A percentile compares a stretch with the other conserved stretches of the same genome.
Conservation (phyloP, 495 filamentous ascomycete genomes). For the Penicillium atrosanguineum region DNA sequence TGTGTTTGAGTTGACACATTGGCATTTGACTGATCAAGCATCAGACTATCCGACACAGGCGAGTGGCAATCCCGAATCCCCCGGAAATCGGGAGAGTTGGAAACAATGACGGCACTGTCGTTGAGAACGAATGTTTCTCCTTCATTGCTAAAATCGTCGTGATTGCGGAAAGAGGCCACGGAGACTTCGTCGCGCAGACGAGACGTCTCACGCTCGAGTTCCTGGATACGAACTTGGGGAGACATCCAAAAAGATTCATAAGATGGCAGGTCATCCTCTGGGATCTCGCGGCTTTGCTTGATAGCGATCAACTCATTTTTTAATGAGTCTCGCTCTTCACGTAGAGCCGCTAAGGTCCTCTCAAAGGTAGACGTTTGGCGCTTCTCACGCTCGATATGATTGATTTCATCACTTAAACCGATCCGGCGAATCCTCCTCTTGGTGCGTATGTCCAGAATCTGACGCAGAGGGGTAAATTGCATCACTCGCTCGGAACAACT, state of each 20-base stretch:
- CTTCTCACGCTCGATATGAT: constrained; percentile 59
- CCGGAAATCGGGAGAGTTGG: constrained; percentile 37
- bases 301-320: constrained; percentile 48
- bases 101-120: constrained; percentile 34
- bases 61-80: constrained; percentile 6
- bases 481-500: constrained; percentile 36
- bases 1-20: constrained; percentile 20
- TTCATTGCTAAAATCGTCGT: constrained; percentile 15
- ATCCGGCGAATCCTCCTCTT: constrained; percentile 68
- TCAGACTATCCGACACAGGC: constrained; percentile 18
- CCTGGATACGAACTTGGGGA: constrained; percentile 19
- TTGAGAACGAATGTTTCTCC: constrained; percentile 32
- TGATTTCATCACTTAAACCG: constrained; percentile 74
- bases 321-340: constrained; percentile 41
- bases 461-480: constrained; percentile 67
- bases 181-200: constrained; percentile 20
- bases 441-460: constrained; percentile 67
- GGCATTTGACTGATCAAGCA: constrained; percentile 5
- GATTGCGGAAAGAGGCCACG: constrained; percentile 6
- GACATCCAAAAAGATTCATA: constrained; percentile 24
- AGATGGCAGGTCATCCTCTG: constrained; percentile 23
- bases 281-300: constrained; percentile 33
- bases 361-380: constrained; percentile 46
- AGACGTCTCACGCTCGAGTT: constrained; percentile 21
- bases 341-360: constrained; percentile 44